These are phyloP conservation scores for Schizosaccharomyces versatilis DNA, from an alignment of 1,139 yeast genomes.

Conservation along the genomic window DNA sequence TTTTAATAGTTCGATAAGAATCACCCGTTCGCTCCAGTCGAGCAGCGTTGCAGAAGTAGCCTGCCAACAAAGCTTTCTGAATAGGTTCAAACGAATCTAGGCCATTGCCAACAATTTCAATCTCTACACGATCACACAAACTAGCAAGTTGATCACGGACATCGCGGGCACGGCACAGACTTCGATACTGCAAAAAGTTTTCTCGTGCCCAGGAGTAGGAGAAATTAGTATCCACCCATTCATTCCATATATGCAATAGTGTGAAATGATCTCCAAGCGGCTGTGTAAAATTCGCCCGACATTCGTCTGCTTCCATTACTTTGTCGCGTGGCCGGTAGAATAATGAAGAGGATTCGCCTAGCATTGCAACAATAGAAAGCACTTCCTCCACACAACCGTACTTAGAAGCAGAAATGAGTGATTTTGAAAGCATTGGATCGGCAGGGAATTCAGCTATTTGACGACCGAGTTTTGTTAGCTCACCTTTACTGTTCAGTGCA, in stretches of 20 bases:
- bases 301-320: conserved; percentile 41
- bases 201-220: conserved; percentile 76
- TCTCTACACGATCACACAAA: conserved; percentile 40
- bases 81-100: conserved; percentile 22
- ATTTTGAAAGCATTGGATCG: conserved; percentile 71
- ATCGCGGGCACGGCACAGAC: conserved; percentile 46
- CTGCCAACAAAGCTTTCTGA: conserved; percentile 51
- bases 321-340: conserved; percentile 57
- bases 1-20: conserved; percentile 38
- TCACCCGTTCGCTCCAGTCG: conserved; percentile 51
- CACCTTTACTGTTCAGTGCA: conserved; percentile 62
- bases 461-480: conserved; percentile 55
- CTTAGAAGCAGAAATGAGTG: conserved; percentile 40
- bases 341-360: conserved; percentile 56
- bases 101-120: conserved; percentile 17
- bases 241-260: conserved; percentile 48
- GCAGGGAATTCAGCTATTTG: conserved; percentile 85
- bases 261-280: conserved; percentile 63
- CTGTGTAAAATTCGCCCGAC: conserved; percentile 32
- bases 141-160: conserved; percentile 48
- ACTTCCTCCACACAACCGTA: conserved; percentile 43
- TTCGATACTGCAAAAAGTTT: conserved; percentile 53
- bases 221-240: conserved; percentile 51
- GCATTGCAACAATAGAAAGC: conserved; percentile 51
- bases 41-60: conserved; percentile 67